Evolutionary conservation across 495 filamentous ascomycete genomes (phyloP), one percentile per base, ranked within the genome.

Genomic region (Achaetomiella virescens): DNA sequence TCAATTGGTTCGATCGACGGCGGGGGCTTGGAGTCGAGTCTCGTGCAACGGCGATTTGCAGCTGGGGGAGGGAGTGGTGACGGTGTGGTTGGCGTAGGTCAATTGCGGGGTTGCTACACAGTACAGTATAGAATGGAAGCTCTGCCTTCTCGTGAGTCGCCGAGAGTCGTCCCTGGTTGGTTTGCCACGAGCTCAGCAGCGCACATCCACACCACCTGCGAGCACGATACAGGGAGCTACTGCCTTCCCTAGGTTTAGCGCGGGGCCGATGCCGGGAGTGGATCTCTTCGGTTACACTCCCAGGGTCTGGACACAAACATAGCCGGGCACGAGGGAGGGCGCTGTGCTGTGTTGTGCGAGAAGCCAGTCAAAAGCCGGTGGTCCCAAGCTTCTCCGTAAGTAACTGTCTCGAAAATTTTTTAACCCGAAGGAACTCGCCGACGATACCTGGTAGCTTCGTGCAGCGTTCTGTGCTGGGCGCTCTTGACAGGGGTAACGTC

Each of bases 41-140:
- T 14, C 48, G 56, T 64, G 47, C 48, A 20, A 60, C 63, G 55
- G 49, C 46, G 43, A 51, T 27, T n/a, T 38, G 37, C 43, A 46
- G 41, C 6, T 49, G 37, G 33, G 45, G 0, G 22, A 15, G 31
- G 33, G 36, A 15, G 43, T 61, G 57, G 57, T 61, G 66, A 59
- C 29, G 62, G 43, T 33, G 49, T 60, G 55, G 48, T 54, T 58
- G 58, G 50, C 29, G 55, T 60, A 64, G 67, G 54, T 67, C 56
- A 54, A 64, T 59, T 70, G 67, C 67, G 67, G 67, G 67, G 67
- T 67, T 48, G 58, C 37, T 33, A 62, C 61, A 64, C 64, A 67
- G n/a, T n/a, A n/a, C n/a, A n/a, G n/a, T n/a, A n/a, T n/a, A n/a
- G 62, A 67, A 31, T 5, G 27, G 62, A 56, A 64, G 59, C 59